Base-by-base conservation (phyloP, 2,329 filamentous ascomycete species). In the Diaporthe sp. region DNA sequence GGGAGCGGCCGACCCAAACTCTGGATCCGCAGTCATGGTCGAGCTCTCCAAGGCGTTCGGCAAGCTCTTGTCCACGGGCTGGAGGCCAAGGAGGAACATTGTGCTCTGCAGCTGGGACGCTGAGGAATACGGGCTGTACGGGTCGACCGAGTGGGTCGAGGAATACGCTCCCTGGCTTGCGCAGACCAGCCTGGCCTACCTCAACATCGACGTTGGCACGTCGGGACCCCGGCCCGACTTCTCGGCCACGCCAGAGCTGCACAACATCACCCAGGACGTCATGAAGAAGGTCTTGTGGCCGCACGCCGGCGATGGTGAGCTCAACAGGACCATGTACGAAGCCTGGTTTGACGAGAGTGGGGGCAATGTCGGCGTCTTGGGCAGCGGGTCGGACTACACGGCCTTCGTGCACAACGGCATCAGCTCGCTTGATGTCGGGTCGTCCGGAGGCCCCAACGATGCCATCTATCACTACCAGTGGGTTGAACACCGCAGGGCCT, bases 111-210 rank as follows among this genome's bases (percentile, higher is more conserved):
- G 91, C 82, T 95, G 93, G 93, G 93, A 95, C 77, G 93, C 92
- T 46, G 93, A 95, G 83, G 95, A 98, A 83, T 98, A 98, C 79
- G 95, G 94, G 0, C 88, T 98, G 8, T 84, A 98, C 17, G 96
- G 96, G 7, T 95, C 93, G 72, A 98, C 96, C 0, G 96, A 98
- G 81, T 98, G 95, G 95, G 95, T 98, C 0, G 95, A 98, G 82
- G 95, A 98, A 79, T 95, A 94, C 79, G 84, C 97, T 0, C 93
- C 94, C 0, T 98, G 95, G 95, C 89, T 98, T 17, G 88, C 89
- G 2, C 88, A 88, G 58, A 73, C 57, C 44, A 49, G 71, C 19
- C 15, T 73, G 12, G 65, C 65, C 31, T 68, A 68, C 7, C 65
- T 68, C 46, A 68, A 68, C 34, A 68, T 68, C 34, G 65, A 68